These are phyloP conservation scores for Ettlia oleoabundans DNA, from an alignment of 139 green algal species.

Conservation along the genomic window DNA sequence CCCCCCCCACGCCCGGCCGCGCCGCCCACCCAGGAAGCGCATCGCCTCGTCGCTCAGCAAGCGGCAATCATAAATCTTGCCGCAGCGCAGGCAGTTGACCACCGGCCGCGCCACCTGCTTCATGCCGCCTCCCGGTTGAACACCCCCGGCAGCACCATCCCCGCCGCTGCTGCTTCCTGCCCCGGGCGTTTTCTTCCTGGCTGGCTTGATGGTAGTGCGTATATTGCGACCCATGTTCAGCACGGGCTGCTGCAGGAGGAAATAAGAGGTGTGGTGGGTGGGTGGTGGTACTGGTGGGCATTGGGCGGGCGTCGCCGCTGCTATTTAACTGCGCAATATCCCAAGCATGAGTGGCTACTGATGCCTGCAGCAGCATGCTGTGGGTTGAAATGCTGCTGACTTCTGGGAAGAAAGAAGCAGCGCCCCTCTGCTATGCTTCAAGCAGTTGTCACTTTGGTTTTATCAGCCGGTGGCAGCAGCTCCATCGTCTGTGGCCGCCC, in stretches of 20 bases:
- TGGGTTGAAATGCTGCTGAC: background rate
- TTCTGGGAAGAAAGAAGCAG: background rate
- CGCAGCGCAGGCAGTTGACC: slow-evolving; percentile 86
- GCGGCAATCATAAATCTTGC: slow-evolving; percentile 86
- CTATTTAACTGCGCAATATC: too few species aligned
- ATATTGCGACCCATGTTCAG: slow-evolving; percentile 39
- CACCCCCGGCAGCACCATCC: too few species aligned
- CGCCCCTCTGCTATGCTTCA: too few species aligned
- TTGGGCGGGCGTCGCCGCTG: too few species aligned
- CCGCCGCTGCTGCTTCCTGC: background rate
- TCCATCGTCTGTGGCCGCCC: background rate
- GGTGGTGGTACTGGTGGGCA: background rate
- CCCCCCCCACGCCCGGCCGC: too few species aligned
- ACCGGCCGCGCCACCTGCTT: slow-evolving; percentile 56
- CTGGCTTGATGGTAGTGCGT: background rate
- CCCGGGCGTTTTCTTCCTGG: background rate
- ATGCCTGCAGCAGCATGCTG: background rate
- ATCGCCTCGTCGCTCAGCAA: slow-evolving; percentile 57
- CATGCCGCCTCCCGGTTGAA: background rate
- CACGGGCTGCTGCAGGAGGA: background rate
- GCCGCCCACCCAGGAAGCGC: slow-evolving; percentile 65
- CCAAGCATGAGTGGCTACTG: background rate
- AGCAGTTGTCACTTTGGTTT: slow-evolving; percentile 3
- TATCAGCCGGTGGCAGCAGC: background rate
- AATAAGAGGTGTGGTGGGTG: background rate